Conservation (phyloP, 352 stramenopile genomes). For the Pythium oligandrum region DNA sequence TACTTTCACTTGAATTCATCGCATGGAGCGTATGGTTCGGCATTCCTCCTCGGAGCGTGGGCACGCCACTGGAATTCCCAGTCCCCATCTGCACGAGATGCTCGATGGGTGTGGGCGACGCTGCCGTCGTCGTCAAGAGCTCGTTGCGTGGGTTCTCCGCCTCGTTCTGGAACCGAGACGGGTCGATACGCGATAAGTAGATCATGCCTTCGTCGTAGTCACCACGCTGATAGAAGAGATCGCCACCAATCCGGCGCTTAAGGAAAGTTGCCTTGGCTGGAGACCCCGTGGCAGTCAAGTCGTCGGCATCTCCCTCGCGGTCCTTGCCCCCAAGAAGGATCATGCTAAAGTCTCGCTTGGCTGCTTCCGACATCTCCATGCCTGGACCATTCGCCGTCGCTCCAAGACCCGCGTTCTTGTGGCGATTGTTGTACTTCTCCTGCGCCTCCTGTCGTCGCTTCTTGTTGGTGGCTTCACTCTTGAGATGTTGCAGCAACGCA, state of each 20-base stretch:
- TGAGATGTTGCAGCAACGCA: slow-evolving; percentile 81
- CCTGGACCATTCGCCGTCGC: slow-evolving; percentile 1
- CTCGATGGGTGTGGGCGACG: slow-evolving; percentile 38
- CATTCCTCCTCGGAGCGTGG: slow-evolving; percentile 1
- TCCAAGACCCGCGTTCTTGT: neutral
- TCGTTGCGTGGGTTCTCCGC: slow-evolving; percentile 50
- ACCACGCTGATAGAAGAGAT: slow-evolving; percentile 83
- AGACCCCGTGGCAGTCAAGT: slow-evolving; percentile 1
- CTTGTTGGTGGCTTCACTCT: slow-evolving; percentile 75
- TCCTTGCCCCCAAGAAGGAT: slow-evolving; percentile 37
- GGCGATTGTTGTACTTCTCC: slow-evolving; percentile 57
- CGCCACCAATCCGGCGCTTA: slow-evolving; percentile 37
- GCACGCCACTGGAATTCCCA: slow-evolving; percentile 17
- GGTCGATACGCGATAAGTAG: slow-evolving; percentile 80
- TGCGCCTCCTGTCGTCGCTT: slow-evolving; percentile 75
- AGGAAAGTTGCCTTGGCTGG: slow-evolving; percentile 14
- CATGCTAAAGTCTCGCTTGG: slow-evolving; percentile 56
- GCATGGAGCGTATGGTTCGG: neutral
- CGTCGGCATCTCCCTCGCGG: slow-evolving; percentile 7
- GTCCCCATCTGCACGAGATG: slow-evolving; percentile 37
- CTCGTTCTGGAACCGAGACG: slow-evolving; percentile 54
- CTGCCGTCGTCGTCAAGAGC: slow-evolving; percentile 36
- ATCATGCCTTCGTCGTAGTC: slow-evolving; percentile 84
- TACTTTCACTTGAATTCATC: slow-evolving; percentile 1
- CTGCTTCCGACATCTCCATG: slow-evolving; percentile 19